Evolutionary conservation across 176 grass and related monocot species (phyloP).

Genomic region (Dendrocalamus sinicus): DNA sequence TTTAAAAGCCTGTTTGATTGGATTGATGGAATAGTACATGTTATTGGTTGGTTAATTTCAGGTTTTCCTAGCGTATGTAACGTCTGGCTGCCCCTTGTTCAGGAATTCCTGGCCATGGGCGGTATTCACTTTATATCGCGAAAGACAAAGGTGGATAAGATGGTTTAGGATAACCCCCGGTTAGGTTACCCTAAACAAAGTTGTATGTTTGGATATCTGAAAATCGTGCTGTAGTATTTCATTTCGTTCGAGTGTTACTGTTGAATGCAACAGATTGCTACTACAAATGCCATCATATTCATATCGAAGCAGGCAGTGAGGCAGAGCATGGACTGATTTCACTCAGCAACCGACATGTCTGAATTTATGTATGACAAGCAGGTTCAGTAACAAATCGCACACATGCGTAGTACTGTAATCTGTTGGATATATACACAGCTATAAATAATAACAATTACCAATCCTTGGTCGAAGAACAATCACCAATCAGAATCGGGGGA

Average conservation of each 20-base stretch:
- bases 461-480: conserved; percentile 3
- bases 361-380: background rate
- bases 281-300: background rate
- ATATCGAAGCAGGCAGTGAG: background rate
- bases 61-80: too few species aligned
- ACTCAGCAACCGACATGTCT: background rate
- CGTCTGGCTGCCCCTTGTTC: too few species aligned
- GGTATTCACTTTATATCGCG: too few species aligned
- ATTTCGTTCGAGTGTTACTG: background rate
- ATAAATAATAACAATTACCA: background rate
- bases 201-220: background rate
- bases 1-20: too few species aligned
- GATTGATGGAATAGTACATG: too few species aligned
- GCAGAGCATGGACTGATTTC: background rate
- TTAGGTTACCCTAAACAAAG: too few species aligned
- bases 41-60: too few species aligned
- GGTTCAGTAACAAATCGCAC: background rate
- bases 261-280: background rate
- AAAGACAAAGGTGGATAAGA: too few species aligned
- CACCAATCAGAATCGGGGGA: background rate
- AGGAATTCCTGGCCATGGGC: too few species aligned
- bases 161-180: too few species aligned
- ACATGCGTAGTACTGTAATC: background rate
- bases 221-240: background rate
- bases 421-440: background rate